Evolutionary conservation across 768 basidiomycete species (phyloP).

Genomic region (Pisolithus marmoratus): DNA sequence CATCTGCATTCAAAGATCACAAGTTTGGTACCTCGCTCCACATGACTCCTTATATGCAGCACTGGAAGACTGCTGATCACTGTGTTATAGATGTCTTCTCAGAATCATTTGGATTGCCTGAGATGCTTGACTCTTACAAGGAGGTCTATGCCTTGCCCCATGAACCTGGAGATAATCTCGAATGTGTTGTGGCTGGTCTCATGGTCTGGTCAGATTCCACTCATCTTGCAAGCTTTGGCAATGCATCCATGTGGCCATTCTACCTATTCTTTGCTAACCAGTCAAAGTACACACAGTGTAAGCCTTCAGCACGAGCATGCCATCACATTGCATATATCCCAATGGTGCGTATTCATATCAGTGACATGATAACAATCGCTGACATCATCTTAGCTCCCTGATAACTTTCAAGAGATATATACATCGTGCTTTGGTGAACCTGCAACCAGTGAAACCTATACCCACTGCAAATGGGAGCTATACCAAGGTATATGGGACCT

Average conservation of each 20-base stretch:
- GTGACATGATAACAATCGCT: not conserved
- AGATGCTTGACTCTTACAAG: no score
- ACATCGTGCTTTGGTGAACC: not conserved
- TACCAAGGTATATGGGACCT: not conserved
- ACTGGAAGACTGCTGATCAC: no score
- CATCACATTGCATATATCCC: slow-evolving; percentile 12
- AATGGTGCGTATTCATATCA: not conserved
- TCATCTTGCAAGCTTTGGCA: slow-evolving; percentile 14
- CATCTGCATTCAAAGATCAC: no score
- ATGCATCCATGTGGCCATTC: slow-evolving; percentile 8
- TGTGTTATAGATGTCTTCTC: no score
- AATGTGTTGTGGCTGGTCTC: not conserved
- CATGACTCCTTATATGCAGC: no score
- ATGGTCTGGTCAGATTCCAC: slow-evolving; percentile 18
- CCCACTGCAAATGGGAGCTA: not conserved
- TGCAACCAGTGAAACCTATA: not conserved
- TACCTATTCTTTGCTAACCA: slow-evolving; percentile 13
- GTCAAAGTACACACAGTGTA: slow-evolving; percentile 7
- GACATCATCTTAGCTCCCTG: not conserved
- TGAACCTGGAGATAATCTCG: not conserved
- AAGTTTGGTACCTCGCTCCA: no score
- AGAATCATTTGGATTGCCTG: no score
- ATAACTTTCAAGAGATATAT: not conserved
- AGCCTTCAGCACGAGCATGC: slow-evolving; percentile 3
- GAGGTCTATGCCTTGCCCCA: no score